Conservation (phyloP, 345 rosid species). For the Aurinia saxatilis region DNA sequence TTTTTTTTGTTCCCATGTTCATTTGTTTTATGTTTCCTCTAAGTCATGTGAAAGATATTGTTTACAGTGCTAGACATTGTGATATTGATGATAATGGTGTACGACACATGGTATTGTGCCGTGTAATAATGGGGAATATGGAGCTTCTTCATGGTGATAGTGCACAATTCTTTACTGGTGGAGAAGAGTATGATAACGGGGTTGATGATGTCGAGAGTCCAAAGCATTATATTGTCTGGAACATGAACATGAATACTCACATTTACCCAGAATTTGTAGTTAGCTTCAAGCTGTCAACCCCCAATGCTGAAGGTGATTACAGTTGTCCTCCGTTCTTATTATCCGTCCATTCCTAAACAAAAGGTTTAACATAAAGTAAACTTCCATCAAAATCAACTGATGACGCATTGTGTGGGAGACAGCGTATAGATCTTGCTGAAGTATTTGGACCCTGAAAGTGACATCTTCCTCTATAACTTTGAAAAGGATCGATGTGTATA, state of each 20-base stretch:
- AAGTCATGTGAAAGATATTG: slow-evolving; percentile 23
- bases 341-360: slow-evolving; percentile 1
- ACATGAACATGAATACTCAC: slow-evolving; percentile 80
- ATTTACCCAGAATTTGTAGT: slow-evolving; percentile 77
- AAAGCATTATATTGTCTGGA: slow-evolving; percentile 55
- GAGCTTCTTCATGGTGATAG: slow-evolving; percentile 55
- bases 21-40: not conserved
- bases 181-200: slow-evolving; percentile 65
- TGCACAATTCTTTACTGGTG: slow-evolving; percentile 39
- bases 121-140: slow-evolving; percentile 82
- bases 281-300: slow-evolving; percentile 65
- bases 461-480: not conserved
- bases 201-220: slow-evolving; percentile 73
- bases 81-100: slow-evolving; percentile 88
- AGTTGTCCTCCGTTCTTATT: not conserved
- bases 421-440: slow-evolving; percentile 14
- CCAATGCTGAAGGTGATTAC: slow-evolving; percentile 34
- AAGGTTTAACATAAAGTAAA: not conserved
- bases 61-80: slow-evolving; percentile 63
- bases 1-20: not conserved
- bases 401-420: slow-evolving; percentile 30
- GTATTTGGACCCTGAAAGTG: slow-evolving; percentile 10
- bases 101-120: slow-evolving; percentile 56
- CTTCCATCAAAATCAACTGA: slow-evolving; percentile 24
- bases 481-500: slow-evolving; percentile 7